Evolutionary conservation across 495 filamentous ascomycete species (phyloP).

Genomic region (Apiosordaria backusii): DNA sequence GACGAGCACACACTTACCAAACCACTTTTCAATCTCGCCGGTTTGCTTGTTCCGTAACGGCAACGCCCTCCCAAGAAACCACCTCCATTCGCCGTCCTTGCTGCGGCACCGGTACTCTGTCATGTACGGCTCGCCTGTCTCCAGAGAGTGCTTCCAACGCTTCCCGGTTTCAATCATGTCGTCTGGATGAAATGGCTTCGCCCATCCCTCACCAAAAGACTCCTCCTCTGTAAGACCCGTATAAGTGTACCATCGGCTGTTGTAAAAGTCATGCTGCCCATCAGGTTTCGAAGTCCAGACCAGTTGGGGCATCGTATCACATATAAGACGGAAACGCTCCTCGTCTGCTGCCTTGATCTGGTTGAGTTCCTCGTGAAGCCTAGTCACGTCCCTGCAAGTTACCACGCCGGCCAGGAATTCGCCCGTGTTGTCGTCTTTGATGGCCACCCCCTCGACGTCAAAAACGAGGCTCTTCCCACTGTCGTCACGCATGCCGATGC

Average conservation of each 20-base stretch:
- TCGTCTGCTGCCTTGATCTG: conserved; percentile 61
- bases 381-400: conserved; percentile 63
- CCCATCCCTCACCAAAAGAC: conserved; percentile 41
- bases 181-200: conserved; percentile 48
- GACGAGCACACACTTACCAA: conserved; percentile 41
- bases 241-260: conserved; percentile 65
- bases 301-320: conserved; percentile 66
- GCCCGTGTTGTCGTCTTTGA: conserved; percentile 56
- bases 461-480: conserved; percentile 46
- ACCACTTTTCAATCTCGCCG: conserved; percentile 67
- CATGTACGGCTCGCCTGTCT: conserved; percentile 60
- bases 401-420: conserved; percentile 66
- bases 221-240: conserved; percentile 59
- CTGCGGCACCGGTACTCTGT: conserved; percentile 65
- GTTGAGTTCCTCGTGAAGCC: conserved; percentile 52
- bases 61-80: conserved; percentile 66
- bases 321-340: conserved; percentile 63
- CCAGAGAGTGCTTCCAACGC: conserved; percentile 55
- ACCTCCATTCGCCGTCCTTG: conserved; percentile 61
- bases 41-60: conserved; percentile 59
- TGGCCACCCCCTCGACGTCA: conserved; percentile 57
- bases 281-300: conserved; percentile 61
- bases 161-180: conserved; percentile 51
- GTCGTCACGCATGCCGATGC: conserved; percentile 57
- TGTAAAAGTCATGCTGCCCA: conserved; percentile 63